These are phyloP conservation scores for Gonapodya sp. DNA, from an alignment of 192 early-diverging fungal genomes.

Conservation along the genomic window DNA sequence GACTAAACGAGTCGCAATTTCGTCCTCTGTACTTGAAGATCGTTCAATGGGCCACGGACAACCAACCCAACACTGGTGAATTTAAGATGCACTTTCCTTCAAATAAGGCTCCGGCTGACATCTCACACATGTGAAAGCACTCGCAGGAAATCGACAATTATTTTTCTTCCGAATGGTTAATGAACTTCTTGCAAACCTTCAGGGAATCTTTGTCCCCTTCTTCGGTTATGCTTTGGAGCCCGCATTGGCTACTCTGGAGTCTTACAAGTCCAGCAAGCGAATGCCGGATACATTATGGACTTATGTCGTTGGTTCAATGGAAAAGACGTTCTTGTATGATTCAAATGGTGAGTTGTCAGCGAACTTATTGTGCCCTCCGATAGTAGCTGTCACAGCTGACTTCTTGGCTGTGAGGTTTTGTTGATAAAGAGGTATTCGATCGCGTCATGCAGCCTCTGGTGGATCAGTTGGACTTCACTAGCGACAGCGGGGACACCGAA, in stretches of 20 bases:
- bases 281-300: slow-evolving; percentile 42
- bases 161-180: slow-evolving; percentile 36
- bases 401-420: background rate
- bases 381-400: background rate
- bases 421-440: slow-evolving; percentile 49
- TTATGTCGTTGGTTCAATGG: slow-evolving; percentile 56
- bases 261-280: background rate
- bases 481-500: too few species aligned
- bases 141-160: slow-evolving; percentile 17
- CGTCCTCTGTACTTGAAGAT: slow-evolving; percentile 84
- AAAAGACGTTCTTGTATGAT: slow-evolving; percentile 49
- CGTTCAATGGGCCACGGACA: slow-evolving; percentile 58
- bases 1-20: slow-evolving; percentile 91
- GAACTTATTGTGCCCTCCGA: background rate
- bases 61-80: background rate
- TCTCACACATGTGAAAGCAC: slow-evolving; percentile 15
- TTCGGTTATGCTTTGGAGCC: background rate
- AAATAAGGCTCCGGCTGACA: background rate
- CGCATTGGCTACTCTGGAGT: background rate
- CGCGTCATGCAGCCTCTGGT: slow-evolving; percentile 63
- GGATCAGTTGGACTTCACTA: slow-evolving; percentile 61
- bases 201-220: slow-evolving; percentile 48
- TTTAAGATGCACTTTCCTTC: background rate
- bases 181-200: slow-evolving; percentile 29
- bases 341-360: slow-evolving; percentile 53